Conservation (phyloP, 345 rosid species). For the Streptanthus diversifolius region DNA sequence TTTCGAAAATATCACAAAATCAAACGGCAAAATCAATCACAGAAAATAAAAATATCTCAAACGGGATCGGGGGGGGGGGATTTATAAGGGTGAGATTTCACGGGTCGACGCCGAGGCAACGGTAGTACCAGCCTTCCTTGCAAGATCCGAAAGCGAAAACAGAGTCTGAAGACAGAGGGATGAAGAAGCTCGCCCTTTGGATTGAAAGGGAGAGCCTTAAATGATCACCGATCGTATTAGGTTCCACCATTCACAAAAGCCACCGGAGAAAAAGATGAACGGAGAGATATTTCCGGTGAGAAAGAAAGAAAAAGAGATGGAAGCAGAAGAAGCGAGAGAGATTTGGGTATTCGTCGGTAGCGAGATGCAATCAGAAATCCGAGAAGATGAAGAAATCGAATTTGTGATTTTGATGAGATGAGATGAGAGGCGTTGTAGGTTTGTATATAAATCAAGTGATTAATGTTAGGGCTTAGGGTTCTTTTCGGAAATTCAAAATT, state of each 20-base stretch:
- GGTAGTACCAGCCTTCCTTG: slow-evolving; percentile 97
- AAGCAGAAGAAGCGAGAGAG: neutral
- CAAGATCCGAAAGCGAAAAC: slow-evolving; percentile 85
- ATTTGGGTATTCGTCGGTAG: neutral
- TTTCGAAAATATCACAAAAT: neutral
- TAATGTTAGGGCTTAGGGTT: neutral
- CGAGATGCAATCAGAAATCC: neutral
- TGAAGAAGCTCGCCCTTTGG: slow-evolving; percentile 68
- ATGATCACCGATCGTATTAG: slow-evolving; percentile 40
- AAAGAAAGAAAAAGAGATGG: neutral
- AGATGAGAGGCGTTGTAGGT: neutral
- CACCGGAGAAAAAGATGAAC: neutral
- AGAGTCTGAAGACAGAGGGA: slow-evolving; percentile 40
- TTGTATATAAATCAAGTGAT: neutral
- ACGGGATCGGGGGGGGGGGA: too few relatives aligned
- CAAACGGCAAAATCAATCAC: too few relatives aligned
- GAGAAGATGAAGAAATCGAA: neutral
- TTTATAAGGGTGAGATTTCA: slow-evolving; percentile 29
- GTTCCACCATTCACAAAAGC: slow-evolving; percentile 91
- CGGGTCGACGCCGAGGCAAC: slow-evolving; percentile 97
- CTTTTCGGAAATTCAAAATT: neutral
- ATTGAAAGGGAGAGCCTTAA: slow-evolving; percentile 72
- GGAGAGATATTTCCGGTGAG: neutral
- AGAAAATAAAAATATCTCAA: neutral
- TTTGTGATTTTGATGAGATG: slow-evolving; percentile 2